phyloP scores from a whole-genome alignment of 2,329 filamentous ascomycete species.

The Fusarium nelsonii region DNA sequence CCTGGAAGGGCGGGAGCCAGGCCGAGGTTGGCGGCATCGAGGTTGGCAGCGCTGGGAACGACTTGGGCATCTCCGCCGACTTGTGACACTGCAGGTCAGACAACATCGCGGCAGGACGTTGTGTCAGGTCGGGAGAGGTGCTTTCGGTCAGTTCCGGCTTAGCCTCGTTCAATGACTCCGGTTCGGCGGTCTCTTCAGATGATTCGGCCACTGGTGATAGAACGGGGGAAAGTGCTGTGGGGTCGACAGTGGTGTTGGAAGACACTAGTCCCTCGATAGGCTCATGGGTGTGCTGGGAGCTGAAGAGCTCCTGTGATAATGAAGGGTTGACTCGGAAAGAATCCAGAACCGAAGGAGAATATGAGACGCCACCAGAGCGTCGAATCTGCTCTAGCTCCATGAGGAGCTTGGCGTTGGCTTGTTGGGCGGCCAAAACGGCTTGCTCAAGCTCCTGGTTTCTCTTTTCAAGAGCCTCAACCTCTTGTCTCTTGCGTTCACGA shows the following conservation, averaged over 20 bases:
- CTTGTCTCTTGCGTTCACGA: conserved; percentile 86
- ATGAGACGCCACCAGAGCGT: conserved; percentile 58
- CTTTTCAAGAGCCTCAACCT: conserved; percentile 87
- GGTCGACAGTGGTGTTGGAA: conserved; percentile 67
- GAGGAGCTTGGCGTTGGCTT: conserved; percentile 62
- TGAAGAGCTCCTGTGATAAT: conserved; percentile 70
- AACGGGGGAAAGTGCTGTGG: conserved; percentile 70
- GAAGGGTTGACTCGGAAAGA: conserved; percentile 62
- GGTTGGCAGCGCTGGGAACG: conserved; percentile 60
- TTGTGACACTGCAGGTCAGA: conserved; percentile 99
- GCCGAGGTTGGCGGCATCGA: conserved; percentile 55
- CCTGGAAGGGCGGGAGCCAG: conserved; percentile 67
- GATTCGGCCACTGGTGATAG: conserved; percentile 65
- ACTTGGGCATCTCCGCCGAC: conserved; percentile 75
- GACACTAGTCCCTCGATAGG: conserved; percentile 58
- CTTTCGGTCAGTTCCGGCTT: conserved; percentile 47
- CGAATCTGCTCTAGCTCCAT: conserved; percentile 65
- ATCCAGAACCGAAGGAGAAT: conserved; percentile 56
- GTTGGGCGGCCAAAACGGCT: conserved; percentile 70
- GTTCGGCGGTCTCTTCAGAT: conserved; percentile 47
- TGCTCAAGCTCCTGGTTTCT: conserved; percentile 78
- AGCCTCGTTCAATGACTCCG: conserved; percentile 46
- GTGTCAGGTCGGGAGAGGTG: conserved; percentile 89
- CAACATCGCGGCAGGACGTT: conserved; percentile 99
- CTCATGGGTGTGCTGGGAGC: conserved; percentile 58